These are phyloP conservation scores for Citrus medica DNA, from an alignment of 345 rosid species.

Conservation along the genomic window DNA sequence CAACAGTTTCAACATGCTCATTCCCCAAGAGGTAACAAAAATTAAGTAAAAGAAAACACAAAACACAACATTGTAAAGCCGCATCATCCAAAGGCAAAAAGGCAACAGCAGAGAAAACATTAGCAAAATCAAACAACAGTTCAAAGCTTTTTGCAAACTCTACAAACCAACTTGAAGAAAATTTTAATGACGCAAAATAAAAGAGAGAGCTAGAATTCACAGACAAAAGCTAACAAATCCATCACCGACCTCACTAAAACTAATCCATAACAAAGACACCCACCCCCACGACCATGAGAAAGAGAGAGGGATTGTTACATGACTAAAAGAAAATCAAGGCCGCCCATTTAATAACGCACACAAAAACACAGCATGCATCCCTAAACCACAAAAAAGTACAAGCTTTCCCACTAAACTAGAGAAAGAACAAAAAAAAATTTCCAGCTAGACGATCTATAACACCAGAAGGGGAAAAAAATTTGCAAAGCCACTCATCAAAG, in stretches of 20 bases:
- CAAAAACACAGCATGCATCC: background rate
- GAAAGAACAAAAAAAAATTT: background rate
- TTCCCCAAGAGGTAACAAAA: slow-evolving; percentile 1
- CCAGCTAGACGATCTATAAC: background rate
- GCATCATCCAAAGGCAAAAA: background rate
- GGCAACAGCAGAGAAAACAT: slow-evolving; percentile 1
- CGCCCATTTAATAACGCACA: background rate
- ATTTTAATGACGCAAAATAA: slow-evolving; percentile 1
- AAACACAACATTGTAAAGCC: slow-evolving; percentile 7
- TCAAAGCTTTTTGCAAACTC: background rate
- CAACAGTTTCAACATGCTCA: background rate
- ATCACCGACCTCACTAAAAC: slow-evolving; percentile 36
- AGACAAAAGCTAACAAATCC: slow-evolving; percentile 34
- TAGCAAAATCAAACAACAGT: slow-evolving; percentile 13
- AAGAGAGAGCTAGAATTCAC: slow-evolving; percentile 4
- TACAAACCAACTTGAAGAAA: background rate
- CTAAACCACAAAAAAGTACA: background rate
- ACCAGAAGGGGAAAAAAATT: background rate
- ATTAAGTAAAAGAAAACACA: background rate
- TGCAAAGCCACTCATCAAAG: slow-evolving; percentile 3
- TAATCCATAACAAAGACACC: slow-evolving; percentile 26
- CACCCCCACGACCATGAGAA: slow-evolving; percentile 27
- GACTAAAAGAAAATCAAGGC: slow-evolving; percentile 13
- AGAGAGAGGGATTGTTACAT: background rate
- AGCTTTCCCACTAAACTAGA: background rate